These are phyloP conservation scores for Paecilomyces niveus DNA, from an alignment of 2,329 filamentous ascomycete species.

Conservation along the genomic window DNA sequence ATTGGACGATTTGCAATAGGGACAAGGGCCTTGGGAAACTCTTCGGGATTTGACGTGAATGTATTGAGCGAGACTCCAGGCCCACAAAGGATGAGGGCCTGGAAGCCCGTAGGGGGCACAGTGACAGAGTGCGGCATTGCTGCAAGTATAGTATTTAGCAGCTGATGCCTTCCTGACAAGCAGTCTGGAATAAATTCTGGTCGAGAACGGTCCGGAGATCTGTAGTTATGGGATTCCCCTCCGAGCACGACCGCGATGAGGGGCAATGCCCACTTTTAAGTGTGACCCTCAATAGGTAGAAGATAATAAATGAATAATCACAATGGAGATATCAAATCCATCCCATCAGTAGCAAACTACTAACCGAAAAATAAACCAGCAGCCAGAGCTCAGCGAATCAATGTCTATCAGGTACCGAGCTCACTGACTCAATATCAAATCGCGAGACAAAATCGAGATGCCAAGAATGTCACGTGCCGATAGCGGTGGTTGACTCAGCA, in stretches of 20 bases:
- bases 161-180: background rate
- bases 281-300: background rate
- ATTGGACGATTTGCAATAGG: slow-evolving; percentile 45
- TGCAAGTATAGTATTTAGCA: slow-evolving; percentile 17
- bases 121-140: slow-evolving; percentile 24
- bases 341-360: background rate
- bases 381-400: no score
- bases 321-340: background rate
- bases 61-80: slow-evolving; percentile 44
- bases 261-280: background rate
- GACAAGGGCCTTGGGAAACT: slow-evolving; percentile 44
- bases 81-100: slow-evolving; percentile 42
- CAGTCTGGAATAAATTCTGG: background rate
- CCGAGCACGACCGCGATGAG: background rate
- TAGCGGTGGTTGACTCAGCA: slow-evolving; percentile 11
- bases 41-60: slow-evolving; percentile 43
- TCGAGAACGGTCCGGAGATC: background rate
- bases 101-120: slow-evolving; percentile 52
- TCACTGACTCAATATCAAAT: background rate
- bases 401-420: no score
- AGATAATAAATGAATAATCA: background rate
- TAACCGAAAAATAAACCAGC: background rate
- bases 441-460: background rate
- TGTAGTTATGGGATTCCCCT: background rate
- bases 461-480: slow-evolving; percentile 19